Evolutionary conservation across 1,284 basidiomycete genomes (phyloP).

Genomic region (Ganoderma resinaceum): DNA sequence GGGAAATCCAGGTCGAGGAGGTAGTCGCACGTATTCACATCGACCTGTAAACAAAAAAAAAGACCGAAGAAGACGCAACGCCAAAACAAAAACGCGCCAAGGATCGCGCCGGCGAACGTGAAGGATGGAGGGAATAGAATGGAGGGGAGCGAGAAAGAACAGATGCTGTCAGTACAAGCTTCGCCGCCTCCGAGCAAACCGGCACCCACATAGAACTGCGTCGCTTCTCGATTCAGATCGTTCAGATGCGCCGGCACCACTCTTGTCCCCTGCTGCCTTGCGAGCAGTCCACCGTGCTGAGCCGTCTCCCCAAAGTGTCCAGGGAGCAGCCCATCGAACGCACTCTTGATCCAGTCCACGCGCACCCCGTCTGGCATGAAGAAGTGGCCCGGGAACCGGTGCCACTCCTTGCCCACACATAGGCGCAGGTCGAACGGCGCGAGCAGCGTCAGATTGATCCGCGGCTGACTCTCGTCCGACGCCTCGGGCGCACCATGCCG

Average conservation of each 20-base stretch:
- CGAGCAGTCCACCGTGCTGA: constrained; percentile 54
- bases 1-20: constrained; percentile 89
- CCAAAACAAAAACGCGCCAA: constrained; percentile 9
- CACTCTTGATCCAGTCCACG: constrained; percentile 89
- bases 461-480: constrained; percentile 56
- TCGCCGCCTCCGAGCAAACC: constrained; percentile 13
- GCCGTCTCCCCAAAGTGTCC: constrained; percentile 68
- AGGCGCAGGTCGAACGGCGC: constrained; percentile 78
- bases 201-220: constrained; percentile 79
- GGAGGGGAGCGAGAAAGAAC: constrained; percentile 3
- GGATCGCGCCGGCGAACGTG: background rate
- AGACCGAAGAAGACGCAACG: background rate
- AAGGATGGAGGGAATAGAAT: background rate
- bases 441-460: constrained; percentile 76
- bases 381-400: constrained; percentile 93
- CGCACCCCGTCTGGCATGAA: constrained; percentile 85
- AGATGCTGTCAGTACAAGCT: constrained; percentile 25
- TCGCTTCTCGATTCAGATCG: constrained; percentile 86
- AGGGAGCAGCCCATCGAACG: constrained; percentile 90
- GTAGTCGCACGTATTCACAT: constrained; percentile 81
- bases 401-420: constrained; percentile 96
- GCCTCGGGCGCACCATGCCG: constrained; percentile 41
- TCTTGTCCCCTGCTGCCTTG: constrained; percentile 68
- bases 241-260: constrained; percentile 78
- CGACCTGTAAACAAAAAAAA: constrained; percentile 57